Evolutionary conservation across 2,329 filamentous ascomycete species (phyloP).

Genomic region (Pseudofabraea citricarpa): DNA sequence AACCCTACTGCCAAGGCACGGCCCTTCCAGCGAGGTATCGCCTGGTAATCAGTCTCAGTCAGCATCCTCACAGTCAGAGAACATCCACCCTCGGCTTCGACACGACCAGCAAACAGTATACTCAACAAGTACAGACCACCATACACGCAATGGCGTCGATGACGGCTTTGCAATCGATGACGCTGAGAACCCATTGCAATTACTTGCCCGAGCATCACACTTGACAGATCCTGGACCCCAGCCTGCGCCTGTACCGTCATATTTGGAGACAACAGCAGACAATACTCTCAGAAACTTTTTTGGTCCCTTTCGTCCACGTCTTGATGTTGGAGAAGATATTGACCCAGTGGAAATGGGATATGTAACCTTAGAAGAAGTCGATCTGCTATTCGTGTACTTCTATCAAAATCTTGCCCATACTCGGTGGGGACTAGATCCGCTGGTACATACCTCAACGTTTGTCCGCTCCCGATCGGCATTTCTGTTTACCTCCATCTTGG

Average conservation of each 20-base stretch:
- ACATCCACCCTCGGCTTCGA: not conserved
- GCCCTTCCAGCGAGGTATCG: slow-evolving; percentile 13
- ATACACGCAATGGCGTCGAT: slow-evolving; percentile 26
- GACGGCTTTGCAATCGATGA: slow-evolving; percentile 62
- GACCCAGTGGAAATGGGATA: slow-evolving; percentile 68
- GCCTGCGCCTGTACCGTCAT: not conserved
- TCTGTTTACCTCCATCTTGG: slow-evolving; percentile 66
- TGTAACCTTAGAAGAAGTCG: slow-evolving; percentile 61
- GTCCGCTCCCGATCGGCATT: slow-evolving; percentile 65
- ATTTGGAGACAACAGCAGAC: slow-evolving; percentile 29
- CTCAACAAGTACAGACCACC: not conserved
- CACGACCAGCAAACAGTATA: slow-evolving; percentile 1
- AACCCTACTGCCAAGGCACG: slow-evolving; percentile 28
- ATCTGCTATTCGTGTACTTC: slow-evolving; percentile 60
- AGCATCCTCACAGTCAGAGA: slow-evolving; percentile 3
- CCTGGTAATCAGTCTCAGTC: slow-evolving; percentile 12
- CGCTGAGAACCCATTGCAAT: slow-evolving; percentile 69
- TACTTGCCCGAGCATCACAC: slow-evolving; percentile 69
- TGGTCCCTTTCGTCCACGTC: slow-evolving; percentile 54
- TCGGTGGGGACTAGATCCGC: slow-evolving; percentile 67
- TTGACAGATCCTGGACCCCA: slow-evolving; percentile 30
- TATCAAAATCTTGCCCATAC: slow-evolving; percentile 68
- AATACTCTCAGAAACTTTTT: slow-evolving; percentile 60
- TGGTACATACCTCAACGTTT: slow-evolving; percentile 60
- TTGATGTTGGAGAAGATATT: slow-evolving; percentile 59